Conservation (phyloP, 768 basidiomycete species). For the Auricularia heimuer region DNA sequence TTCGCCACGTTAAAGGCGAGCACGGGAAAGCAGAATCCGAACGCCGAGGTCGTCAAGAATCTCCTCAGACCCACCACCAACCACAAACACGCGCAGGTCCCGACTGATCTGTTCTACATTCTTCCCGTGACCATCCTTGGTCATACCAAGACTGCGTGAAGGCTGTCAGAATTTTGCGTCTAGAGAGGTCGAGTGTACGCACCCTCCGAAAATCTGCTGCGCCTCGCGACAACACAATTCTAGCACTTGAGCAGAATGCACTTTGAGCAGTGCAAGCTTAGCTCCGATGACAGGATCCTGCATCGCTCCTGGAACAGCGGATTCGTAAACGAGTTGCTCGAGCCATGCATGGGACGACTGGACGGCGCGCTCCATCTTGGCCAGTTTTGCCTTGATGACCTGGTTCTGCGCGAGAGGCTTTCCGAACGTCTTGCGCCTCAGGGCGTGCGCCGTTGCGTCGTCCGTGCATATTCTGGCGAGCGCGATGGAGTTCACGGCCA, state of each 20-base stretch:
- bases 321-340: slow-evolving; percentile 9
- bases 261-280: slow-evolving; percentile 9
- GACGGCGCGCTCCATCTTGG: slow-evolving; percentile 8
- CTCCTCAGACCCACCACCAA: slow-evolving; percentile 12
- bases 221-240: slow-evolving; percentile 10
- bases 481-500: slow-evolving; percentile 5
- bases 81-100: slow-evolving; percentile 12
- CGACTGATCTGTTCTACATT: slow-evolving; percentile 12
- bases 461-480: slow-evolving; percentile 5
- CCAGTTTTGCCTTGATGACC: slow-evolving; percentile 11
- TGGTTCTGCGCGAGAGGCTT: slow-evolving; percentile 10
- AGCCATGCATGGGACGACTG: slow-evolving; percentile 10
- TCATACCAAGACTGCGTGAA: slow-evolving; percentile 5
- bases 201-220: slow-evolving; percentile 12
- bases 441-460: slow-evolving; percentile 10
- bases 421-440: slow-evolving; percentile 11
- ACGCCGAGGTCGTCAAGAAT: slow-evolving; percentile 12
- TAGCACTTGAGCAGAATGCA: slow-evolving; percentile 10
- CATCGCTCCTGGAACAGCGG: not conserved
- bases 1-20: not conserved
- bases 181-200: not conserved
- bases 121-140: slow-evolving; percentile 9
- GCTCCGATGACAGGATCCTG: slow-evolving; percentile 9
- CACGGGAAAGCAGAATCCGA: not conserved
- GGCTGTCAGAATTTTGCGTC: not conserved